These are phyloP conservation scores for Coniochaeta ligniaria DNA, from an alignment of 2,329 filamentous ascomycete genomes.

Conservation along the genomic window DNA sequence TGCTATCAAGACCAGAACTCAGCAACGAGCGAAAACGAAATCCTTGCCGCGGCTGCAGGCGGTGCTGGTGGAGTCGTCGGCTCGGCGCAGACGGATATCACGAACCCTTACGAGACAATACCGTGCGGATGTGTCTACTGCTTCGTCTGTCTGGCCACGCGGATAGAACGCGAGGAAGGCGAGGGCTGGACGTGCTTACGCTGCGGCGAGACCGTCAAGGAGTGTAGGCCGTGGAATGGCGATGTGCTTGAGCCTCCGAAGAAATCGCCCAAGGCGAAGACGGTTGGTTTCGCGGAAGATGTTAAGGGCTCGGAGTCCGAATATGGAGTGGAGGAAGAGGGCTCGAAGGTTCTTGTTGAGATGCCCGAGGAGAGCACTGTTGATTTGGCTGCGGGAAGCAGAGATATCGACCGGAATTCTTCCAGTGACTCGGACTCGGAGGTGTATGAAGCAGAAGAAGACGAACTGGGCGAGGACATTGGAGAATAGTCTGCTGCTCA, in stretches of 20 bases:
- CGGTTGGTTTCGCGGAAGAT: conserved; percentile 57
- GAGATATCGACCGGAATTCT: neutral
- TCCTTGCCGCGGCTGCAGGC: conserved; percentile 58
- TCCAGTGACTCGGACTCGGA: conserved; percentile 16
- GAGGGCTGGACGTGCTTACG: conserved; percentile 89
- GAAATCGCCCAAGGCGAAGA: conserved; percentile 40
- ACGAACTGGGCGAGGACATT: conserved; percentile 17
- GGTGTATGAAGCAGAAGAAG: conserved; percentile 22
- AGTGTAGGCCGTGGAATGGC: conserved; percentile 86
- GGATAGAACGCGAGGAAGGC: conserved; percentile 85
- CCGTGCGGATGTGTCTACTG: conserved; percentile 92
- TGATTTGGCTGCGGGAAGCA: conserved; percentile 7
- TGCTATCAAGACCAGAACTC: conserved; percentile 93
- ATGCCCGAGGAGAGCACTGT: conserved; percentile 8
- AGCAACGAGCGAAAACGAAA: conserved; percentile 65
- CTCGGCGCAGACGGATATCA: conserved; percentile 85
- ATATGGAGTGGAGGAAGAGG: conserved; percentile 9
- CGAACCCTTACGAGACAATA: conserved; percentile 88
- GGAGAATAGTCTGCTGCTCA: conserved; percentile 2
- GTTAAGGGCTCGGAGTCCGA: conserved; percentile 25
- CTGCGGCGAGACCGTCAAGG: conserved; percentile 75
- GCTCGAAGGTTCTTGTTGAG: conserved; percentile 7
- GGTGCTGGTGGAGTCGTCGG: conserved; percentile 74
- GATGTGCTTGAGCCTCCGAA: conserved; percentile 64
- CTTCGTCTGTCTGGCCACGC: conserved; percentile 88